Evolutionary conservation across 1,284 basidiomycete species (phyloP).

Genomic region (Termitomyces sp.): DNA sequence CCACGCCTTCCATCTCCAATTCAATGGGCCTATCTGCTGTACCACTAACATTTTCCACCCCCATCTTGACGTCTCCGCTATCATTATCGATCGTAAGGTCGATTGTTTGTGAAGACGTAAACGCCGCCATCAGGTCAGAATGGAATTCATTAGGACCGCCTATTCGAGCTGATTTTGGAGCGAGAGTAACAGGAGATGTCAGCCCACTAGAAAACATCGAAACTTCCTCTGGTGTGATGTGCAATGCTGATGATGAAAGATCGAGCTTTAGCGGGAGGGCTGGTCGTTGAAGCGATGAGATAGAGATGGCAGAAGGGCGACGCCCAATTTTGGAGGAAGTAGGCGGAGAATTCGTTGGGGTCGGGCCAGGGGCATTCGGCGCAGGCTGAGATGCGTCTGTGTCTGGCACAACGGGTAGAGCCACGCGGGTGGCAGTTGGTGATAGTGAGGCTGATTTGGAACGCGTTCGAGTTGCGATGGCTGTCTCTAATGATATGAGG

Average conservation of each 20-base stretch:
- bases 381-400: conserved; percentile 15
- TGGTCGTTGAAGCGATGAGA: conserved; percentile 70
- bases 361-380: conserved; percentile 24
- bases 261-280: conserved; percentile 68
- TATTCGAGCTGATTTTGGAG: conserved; percentile 64
- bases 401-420: conserved; percentile 22
- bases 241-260: conserved; percentile 59
- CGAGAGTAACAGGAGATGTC: conserved; percentile 72
- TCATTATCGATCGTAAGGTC: conserved; percentile 38
- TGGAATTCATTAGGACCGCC: conserved; percentile 48
- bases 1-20: conserved; percentile 64
- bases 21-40: conserved; percentile 78
- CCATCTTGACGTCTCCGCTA: conserved; percentile 23
- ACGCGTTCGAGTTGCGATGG: conserved; percentile 19
- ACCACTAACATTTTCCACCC: conserved; percentile 42
- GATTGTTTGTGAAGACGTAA: conserved; percentile 40
- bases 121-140: conserved; percentile 57
- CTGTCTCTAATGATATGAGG: conserved; percentile 40
- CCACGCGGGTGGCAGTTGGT: conserved; percentile 22
- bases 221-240: conserved; percentile 55
- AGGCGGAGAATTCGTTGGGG: conserved; percentile 28
- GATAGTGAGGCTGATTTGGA: conserved; percentile 26
- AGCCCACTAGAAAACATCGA: conserved; percentile 52
- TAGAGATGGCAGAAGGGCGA: conserved; percentile 67
- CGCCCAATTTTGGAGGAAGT: conserved; percentile 34